phyloP scores from a whole-genome alignment of 345 rosid species.

The Syzygium aqueum region DNA sequence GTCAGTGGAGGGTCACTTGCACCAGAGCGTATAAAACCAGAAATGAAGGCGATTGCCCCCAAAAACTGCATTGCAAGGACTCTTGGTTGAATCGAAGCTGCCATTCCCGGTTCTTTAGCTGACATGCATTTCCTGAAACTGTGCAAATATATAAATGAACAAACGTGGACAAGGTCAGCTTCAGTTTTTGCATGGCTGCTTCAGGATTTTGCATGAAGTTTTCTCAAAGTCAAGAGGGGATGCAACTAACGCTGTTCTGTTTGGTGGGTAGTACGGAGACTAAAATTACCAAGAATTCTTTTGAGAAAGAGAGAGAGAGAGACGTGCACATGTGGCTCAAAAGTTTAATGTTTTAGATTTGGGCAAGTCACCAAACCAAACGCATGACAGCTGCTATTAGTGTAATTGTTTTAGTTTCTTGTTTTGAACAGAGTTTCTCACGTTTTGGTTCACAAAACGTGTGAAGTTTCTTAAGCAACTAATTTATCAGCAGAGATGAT shows the following conservation, averaged over 20 bases:
- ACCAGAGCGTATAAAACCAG: background rate
- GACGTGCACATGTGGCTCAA: background rate
- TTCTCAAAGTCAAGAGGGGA: slow-evolving; percentile 46
- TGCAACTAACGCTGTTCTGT: slow-evolving; percentile 57
- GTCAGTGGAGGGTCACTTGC: slow-evolving; percentile 46
- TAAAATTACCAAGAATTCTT: background rate
- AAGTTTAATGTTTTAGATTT: background rate
- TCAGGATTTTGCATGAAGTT: background rate
- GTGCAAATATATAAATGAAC: background rate
- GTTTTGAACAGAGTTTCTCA: background rate
- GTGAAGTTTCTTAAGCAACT: background rate
- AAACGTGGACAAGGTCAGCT: background rate
- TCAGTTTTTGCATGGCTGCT: background rate
- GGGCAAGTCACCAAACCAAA: slow-evolving; percentile 10
- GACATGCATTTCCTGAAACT: background rate
- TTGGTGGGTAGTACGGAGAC: slow-evolving; percentile 20
- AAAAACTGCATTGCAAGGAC: background rate
- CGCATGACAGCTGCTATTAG: background rate
- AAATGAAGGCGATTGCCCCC: slow-evolving; percentile 6
- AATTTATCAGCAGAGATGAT: background rate
- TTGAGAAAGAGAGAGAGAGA: background rate
- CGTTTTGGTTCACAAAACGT: background rate
- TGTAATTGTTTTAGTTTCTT: background rate
- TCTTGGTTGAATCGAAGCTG: background rate
- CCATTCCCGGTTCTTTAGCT: background rate